These are phyloP conservation scores for Euphorbia pulcherrima DNA, from an alignment of 345 rosid genomes.

Conservation along the genomic window DNA sequence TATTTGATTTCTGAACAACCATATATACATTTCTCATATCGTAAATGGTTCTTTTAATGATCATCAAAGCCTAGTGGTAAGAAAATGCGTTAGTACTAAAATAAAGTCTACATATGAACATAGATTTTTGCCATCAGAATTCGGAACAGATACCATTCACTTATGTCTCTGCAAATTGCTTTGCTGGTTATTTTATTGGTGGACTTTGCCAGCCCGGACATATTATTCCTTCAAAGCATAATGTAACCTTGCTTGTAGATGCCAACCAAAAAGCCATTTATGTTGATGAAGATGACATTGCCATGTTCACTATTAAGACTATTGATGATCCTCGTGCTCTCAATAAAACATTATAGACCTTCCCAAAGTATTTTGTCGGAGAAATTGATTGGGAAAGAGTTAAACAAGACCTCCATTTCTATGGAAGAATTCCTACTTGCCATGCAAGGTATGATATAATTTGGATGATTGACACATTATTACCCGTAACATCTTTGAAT, in stretches of 20 bases:
- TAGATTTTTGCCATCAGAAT: conserved; percentile 87
- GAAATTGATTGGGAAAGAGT: conserved; percentile 43
- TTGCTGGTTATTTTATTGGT: conserved; percentile 68
- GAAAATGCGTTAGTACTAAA: conserved; percentile 21
- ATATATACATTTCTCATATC: no score
- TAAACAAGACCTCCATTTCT: conserved; percentile 39
- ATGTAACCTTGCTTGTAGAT: conserved; percentile 41
- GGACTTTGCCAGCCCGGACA: conserved; percentile 48
- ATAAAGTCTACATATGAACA: conserved; percentile 18
- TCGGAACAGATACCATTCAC: conserved; percentile 88
- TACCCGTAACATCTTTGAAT: no score
- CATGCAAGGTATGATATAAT: conserved; percentile 36
- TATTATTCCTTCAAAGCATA: conserved; percentile 46
- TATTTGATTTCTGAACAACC: no score
- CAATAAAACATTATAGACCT: conserved; percentile 49
- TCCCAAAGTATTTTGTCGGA: conserved; percentile 55
- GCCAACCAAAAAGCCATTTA: conserved; percentile 45
- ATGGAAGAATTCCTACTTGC: conserved; percentile 37
- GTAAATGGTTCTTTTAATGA: conserved; percentile 58
- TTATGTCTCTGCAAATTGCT: conserved; percentile 68
- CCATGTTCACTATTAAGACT: conserved; percentile 37
- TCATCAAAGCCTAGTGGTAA: conserved; percentile 41
- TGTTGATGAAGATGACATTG: conserved; percentile 59
- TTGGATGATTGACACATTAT: no score
- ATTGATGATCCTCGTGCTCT: conserved; percentile 45